Evolutionary conservation across 139 green algal species (phyloP).

Genomic region (Micromonas pusilla): DNA sequence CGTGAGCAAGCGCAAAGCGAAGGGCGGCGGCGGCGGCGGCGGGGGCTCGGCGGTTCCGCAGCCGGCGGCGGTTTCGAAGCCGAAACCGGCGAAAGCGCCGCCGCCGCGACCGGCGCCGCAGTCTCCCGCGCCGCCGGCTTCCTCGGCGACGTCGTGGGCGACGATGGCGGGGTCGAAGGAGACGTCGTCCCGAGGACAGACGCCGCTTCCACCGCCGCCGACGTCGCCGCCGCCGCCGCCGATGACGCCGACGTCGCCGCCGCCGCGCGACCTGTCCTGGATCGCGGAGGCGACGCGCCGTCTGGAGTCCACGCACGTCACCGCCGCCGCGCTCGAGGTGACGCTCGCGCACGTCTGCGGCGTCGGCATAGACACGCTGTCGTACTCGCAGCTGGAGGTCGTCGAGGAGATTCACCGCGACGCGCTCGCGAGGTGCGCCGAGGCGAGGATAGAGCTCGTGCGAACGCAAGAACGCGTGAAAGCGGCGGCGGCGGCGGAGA

Average conservation of each 20-base stretch:
- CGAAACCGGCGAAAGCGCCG: too few species aligned
- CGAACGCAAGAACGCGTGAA: not conserved
- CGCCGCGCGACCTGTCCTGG: too few species aligned
- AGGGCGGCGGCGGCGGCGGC: too few species aligned
- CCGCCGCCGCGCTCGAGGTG: not conserved
- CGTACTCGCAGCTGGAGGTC: not conserved
- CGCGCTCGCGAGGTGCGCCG: not conserved
- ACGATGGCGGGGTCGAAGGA: too few species aligned
- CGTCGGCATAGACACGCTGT: not conserved
- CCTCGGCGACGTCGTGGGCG: too few species aligned
- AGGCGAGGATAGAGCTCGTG: not conserved
- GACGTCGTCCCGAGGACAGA: too few species aligned
- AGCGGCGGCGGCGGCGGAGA: not conserved
- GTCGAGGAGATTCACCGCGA: not conserved
- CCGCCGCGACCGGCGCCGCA: too few species aligned
- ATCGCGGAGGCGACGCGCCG: not conserved
- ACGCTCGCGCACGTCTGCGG: not conserved
- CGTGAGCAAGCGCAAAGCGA: constrained; percentile 1
- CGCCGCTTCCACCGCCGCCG: too few species aligned
- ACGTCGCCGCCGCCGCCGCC: too few species aligned
- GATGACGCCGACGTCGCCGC: not conserved
- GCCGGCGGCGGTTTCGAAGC: too few species aligned
- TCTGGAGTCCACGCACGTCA: not conserved
- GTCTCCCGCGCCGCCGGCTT: too few species aligned
- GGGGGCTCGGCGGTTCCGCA: too few species aligned